Base-by-base conservation (phyloP, 352 stramenopile species). In the Phytophthora capsici region DNA sequence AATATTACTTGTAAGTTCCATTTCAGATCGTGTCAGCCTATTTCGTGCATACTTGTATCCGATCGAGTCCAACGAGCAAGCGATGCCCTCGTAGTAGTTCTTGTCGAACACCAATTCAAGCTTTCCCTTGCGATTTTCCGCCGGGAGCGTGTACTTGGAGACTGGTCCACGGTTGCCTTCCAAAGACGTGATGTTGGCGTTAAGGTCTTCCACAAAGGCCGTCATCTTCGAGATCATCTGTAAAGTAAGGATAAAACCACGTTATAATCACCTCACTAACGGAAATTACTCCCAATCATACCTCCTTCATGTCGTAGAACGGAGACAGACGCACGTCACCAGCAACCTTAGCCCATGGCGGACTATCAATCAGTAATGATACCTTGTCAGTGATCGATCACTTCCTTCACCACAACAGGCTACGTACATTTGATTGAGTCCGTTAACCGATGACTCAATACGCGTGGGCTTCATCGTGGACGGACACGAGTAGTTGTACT, bases 251-350 rank as follows among this genome's bases (percentile, higher is more conserved):
- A 26, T 3, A 51, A 28, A 37, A 20, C 22, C 23, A 36, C 28
- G 14, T 43, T 6, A 50, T 26, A 9, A 22, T 38, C 48, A 26
- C 37, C 23, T 0, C 3, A 32, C 1, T 19, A 41, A 4, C 40
- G 4, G n/a, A 37, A 28, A 25, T 5, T 28, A 17, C 17, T 36
- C 4, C 5, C 8, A 23, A 16, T 62, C 65, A 44, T 74, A 96
- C 86, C 53, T 95, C 85, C 57, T 93, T 75, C 66, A 97, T 88
- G 28, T 96, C 83, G 75, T 98, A 98, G 69, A 98, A 98, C 7
- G 93, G 93, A 38, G 88, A 96, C 12, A 97, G 63, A 34, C 93
- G 89, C 36, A 97, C 90, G 50, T 98, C 93, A 34, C 93, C 93
- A 17, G 89, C 90, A 59, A 98, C 83, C 58, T 95, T 97, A 9